Percentiles rank a stretch among this genome's conserved stretches.
These are phyloP conservation scores for Leccinum disarticulatum DNA, from an alignment of 768 basidiomycete species.

Conservation along the genomic window DNA sequence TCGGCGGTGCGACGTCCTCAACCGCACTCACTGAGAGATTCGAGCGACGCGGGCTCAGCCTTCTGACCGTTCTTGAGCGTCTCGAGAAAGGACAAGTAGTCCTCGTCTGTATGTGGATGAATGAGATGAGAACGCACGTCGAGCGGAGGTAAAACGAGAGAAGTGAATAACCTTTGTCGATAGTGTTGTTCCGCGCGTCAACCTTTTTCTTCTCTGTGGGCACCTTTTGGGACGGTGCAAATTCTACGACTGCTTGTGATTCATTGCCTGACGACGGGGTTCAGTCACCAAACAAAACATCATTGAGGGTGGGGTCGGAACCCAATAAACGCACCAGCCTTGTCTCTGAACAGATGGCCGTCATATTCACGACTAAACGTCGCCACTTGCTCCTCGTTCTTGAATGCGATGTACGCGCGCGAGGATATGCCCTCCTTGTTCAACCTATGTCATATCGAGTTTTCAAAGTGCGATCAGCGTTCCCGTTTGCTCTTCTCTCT, in stretches of 20 bases:
- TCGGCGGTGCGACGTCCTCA: background rate
- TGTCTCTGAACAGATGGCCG: slow-evolving; percentile 90
- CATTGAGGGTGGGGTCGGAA: background rate
- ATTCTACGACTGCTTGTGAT: slow-evolving; percentile 88
- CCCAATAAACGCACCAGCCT: slow-evolving; percentile 58
- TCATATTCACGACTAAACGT: slow-evolving; percentile 83
- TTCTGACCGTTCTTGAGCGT: slow-evolving; percentile 54
- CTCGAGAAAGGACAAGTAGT: slow-evolving; percentile 80
- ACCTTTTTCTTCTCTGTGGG: slow-evolving; percentile 73
- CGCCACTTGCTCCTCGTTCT: slow-evolving; percentile 66
- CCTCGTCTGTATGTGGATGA: slow-evolving; percentile 61
- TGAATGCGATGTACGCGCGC: slow-evolving; percentile 91
- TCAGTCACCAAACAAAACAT: background rate
- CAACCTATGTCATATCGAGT: slow-evolving; percentile 43
- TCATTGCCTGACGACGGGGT: slow-evolving; percentile 63
- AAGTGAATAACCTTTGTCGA: slow-evolving; percentile 56
- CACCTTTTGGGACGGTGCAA: slow-evolving; percentile 87
- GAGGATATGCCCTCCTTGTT: slow-evolving; percentile 86
- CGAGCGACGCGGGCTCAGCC: slow-evolving; percentile 63
- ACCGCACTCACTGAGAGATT: slow-evolving; percentile 40
- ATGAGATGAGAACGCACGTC: background rate
- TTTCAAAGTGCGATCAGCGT: background rate
- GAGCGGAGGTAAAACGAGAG: background rate
- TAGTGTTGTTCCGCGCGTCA: slow-evolving; percentile 82
- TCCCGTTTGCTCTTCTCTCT: background rate